These are phyloP conservation scores for Cytospora mali DNA, from an alignment of 2,329 filamentous ascomycete species.

Conservation along the genomic window DNA sequence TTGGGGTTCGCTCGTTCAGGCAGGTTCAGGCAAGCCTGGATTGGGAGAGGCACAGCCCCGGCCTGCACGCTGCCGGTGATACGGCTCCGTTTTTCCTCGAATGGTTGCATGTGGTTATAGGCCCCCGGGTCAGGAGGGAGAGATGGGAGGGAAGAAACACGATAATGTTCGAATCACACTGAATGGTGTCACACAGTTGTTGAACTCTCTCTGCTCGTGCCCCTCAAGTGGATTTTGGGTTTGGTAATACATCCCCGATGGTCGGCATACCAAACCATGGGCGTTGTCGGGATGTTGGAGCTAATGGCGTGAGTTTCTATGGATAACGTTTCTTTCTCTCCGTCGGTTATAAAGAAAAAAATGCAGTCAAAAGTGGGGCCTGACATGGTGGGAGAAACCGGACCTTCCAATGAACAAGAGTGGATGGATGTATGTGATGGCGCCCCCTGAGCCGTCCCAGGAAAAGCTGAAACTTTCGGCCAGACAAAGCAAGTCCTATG, in stretches of 20 bases:
- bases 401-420: not conserved
- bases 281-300: not conserved
- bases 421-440: not conserved
- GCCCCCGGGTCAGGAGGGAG: not conserved
- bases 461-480: not conserved
- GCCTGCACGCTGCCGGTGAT: not conserved
- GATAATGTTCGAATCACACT: too few species aligned
- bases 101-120: too few species aligned
- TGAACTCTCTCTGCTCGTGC: not conserved
- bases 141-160: not conserved
- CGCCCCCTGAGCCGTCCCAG: not conserved
- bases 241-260: not conserved
- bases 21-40: not conserved
- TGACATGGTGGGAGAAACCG: not conserved
- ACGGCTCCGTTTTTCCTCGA: not conserved
- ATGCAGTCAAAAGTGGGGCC: not conserved
- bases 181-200: too few species aligned
- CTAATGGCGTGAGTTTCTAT: not conserved
- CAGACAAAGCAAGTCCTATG: not conserved
- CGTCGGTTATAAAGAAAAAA: not conserved
- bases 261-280: not conserved
- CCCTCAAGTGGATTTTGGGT: not conserved
- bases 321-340: too few species aligned
- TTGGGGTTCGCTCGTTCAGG: not conserved
- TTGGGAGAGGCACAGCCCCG: not conserved